Base-by-base conservation (phyloP, 169 alveolate species). In the Plasmodium fragile region DNA sequence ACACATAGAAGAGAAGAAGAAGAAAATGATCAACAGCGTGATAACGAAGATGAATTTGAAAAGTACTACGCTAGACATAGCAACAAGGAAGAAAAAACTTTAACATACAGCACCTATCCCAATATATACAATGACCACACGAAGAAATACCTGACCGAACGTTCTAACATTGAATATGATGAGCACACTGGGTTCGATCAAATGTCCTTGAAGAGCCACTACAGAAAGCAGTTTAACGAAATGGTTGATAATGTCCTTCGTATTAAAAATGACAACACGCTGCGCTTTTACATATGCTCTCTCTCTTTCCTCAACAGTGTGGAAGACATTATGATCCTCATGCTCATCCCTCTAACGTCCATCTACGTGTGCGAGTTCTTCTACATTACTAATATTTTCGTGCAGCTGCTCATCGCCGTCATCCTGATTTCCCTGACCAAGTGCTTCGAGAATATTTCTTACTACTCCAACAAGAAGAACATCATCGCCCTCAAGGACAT, bases 261-360 rank as follows among this genome's bases (percentile, higher is more conserved):
- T 3, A 72, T 85, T 28, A 73, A 34, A 18, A 32, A 36, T 30
- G 93, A 85, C 3, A 73, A 52, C 22, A 85, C 5, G 69, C 34
- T 85, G 5, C 53, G 73, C 43, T 85, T 72, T 85, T 85, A 85
- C 52, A 30, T 77, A 2, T 28, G 80, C 11, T 34, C 81, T 13
- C 65, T 85, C 70, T 85, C 93, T 0, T 85, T 52, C 79, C 43
- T 85, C n/a, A 85, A 85, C 30, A 85, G 93, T 52, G 93, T 72
- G 3, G 93, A 85, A 32, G 93, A 85, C 43, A 85, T 85, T 0
- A 85, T 73, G 85, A 75, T 55, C 2, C 41, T 72, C 6, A 75
- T 85, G 85, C 49, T 85, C 45, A 85, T 85, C 30, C 93, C 93
- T 2, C 43, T 85, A 22, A 85, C 93, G 1, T 85, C 85, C 4